Evolutionary conservation across 1,284 basidiomycete species (phyloP), one percentile per base, ranked within the genome.

Genomic region (Malassezia brasiliensis): DNA sequence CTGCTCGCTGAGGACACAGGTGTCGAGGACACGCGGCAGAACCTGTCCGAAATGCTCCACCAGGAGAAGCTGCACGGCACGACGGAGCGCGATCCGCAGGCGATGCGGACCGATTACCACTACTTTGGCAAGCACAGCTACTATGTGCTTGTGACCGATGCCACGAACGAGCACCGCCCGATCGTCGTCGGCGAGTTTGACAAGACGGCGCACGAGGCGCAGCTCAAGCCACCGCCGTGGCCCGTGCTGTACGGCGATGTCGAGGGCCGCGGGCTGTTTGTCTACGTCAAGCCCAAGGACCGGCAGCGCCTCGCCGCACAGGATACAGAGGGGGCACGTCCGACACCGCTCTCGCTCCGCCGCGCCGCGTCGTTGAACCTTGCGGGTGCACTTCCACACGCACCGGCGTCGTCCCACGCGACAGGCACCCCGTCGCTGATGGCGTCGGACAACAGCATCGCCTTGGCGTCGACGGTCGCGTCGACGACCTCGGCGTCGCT

Each of bases 131-230:
- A 85, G 51, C 81, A 82, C 45, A 83, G 81, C 53, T 84, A 81
- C 72, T 96, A 88, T 74, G 80, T 96, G 30, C 81, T 98, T 38
- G 83, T 98, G 25, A 91, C 96, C 74, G 94, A 98, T 68, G 82
- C 89, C 56, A 83, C 82, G 6, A 82, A 85, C 57, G 85, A 90
- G 51, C 76, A 80, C 64, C 77, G 79, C 25, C 78, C 81, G 5
- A 76, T 82, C 66, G 78, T 80, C 68, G 74, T 76, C 55, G 79
- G 79, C 56, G 80, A 82, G 65, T 82, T 79, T 66, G 66, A 75
- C 14, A 63, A 72, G 50, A 75, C 74, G 39, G 48, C 45, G 19
- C 50, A 59, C 19, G 56, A 64, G 19, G 39, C 30, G 12, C 34
- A 25, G 19, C 42, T 48, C 31, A 28, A 49, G 8, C 56, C 53